Percentiles rank a stretch among this genome's conserved stretches.
Conservation (phyloP, 108 stramenopile genomes). For the Nitzschia palea region DNA sequence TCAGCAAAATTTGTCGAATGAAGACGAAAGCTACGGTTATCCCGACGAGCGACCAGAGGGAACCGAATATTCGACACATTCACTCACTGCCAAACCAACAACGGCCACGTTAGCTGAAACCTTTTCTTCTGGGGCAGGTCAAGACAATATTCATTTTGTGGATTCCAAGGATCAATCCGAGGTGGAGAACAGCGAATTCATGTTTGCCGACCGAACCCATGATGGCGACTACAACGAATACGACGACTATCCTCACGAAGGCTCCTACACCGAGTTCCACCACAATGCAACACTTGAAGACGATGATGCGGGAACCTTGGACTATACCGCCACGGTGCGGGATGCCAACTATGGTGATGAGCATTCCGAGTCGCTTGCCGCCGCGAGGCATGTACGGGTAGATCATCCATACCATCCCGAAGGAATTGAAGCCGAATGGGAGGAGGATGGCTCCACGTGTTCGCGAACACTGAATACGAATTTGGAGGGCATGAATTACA, state of each 20-base stretch:
- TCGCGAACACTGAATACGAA: conserved; percentile 19
- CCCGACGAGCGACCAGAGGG: background rate
- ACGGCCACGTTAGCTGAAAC: conserved; percentile 25
- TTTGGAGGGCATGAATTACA: conserved; percentile 19
- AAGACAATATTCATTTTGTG: background rate
- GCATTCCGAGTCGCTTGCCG: background rate
- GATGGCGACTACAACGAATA: background rate
- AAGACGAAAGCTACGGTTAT: background rate
- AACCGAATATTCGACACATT: background rate
- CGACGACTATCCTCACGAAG: background rate
- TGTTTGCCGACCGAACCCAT: background rate
- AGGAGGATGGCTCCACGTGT: conserved; percentile 5
- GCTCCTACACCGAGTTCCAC: conserved; percentile 6
- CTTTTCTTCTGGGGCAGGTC: conserved; percentile 23
- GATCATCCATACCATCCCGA: background rate
- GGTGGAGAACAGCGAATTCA: background rate
- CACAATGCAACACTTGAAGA: conserved; percentile 8
- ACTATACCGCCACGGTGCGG: conserved; percentile 1
- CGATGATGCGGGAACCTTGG: conserved; percentile 5
- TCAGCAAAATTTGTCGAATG: background rate
- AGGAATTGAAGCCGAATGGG: conserved; percentile 2
- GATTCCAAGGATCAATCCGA: background rate
- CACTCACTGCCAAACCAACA: conserved; percentile 22
- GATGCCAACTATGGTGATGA: background rate
- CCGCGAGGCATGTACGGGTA: background rate